Conservation (phyloP, 2,329 filamentous ascomycete species). For the Aspergillus brunneoviolaceus region DNA sequence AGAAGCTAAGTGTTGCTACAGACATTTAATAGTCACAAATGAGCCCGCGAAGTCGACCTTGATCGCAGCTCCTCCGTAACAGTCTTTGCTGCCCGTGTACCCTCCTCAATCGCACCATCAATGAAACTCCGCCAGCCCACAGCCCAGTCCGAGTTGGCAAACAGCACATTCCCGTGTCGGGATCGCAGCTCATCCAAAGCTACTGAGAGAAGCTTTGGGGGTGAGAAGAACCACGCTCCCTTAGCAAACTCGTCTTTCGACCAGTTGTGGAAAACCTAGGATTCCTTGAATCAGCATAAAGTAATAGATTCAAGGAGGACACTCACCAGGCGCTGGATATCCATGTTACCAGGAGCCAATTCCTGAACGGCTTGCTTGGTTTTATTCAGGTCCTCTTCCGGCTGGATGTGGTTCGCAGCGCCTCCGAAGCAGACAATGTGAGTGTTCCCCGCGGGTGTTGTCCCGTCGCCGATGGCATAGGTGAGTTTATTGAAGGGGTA, state of each 20-base stretch:
- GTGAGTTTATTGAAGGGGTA: conserved; percentile 47
- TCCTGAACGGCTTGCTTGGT: conserved; percentile 35
- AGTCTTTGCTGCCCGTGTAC: conserved; percentile 23
- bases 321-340: conserved; percentile 22
- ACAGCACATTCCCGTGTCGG: conserved; percentile 47
- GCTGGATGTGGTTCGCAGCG: conserved; percentile 45
- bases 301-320: too few species aligned
- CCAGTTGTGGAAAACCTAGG: conserved; percentile 48
- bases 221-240: conserved; percentile 47
- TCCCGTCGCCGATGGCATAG: conserved; percentile 49
- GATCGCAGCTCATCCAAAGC: conserved; percentile 45
- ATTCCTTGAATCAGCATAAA: too few species aligned
- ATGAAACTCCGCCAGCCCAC: conserved; percentile 53
- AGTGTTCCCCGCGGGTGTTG: conserved; percentile 47
- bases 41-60: too few species aligned
- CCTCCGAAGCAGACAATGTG: conserved; percentile 51
- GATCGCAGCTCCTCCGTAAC: too few species aligned
- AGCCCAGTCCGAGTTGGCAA: conserved; percentile 53
- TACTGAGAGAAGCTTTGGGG: conserved; percentile 38
- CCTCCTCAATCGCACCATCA: conserved; percentile 52
- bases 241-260: conserved; percentile 49
- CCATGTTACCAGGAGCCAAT: conserved; percentile 31
- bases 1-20: too few species aligned
- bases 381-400: conserved; percentile 42
- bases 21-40: too few species aligned